Percentiles rank a stretch among this genome's conserved stretches.
phyloP scores from a whole-genome alignment of 139 green algal genomes.

The Volvox reticuliferus region DNA sequence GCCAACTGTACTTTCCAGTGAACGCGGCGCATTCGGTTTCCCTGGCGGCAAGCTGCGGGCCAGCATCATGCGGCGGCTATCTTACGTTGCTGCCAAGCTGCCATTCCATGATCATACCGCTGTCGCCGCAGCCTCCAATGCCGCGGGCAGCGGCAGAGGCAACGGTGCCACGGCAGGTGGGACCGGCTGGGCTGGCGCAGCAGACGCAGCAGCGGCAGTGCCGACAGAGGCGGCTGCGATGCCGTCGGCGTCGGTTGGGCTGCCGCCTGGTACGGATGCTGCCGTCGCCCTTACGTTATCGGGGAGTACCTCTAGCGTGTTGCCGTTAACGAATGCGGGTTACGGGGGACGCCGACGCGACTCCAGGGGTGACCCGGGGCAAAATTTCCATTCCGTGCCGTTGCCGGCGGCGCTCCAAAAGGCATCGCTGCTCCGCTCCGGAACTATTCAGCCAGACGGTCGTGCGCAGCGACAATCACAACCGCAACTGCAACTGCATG shows the following conservation, averaged over 20 bases:
- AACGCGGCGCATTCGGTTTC: too few relatives aligned
- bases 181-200: not conserved
- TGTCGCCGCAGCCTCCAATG: not conserved
- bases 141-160: not conserved
- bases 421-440: not conserved
- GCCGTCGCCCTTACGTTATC: not conserved
- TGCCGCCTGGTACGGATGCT: not conserved
- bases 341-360: not conserved
- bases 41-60: not conserved
- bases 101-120: not conserved
- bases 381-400: not conserved
- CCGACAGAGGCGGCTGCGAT: not conserved
- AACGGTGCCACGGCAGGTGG: not conserved
- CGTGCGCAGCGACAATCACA: not conserved
- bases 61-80: not conserved
- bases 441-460: not conserved
- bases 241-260: not conserved
- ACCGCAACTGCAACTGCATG: not conserved
- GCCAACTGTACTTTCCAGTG: too few relatives aligned
- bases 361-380: too few relatives aligned
- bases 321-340: not conserved
- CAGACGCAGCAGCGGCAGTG: not conserved
- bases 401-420: not conserved
- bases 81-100: not conserved
- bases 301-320: too few relatives aligned